A percentile compares a stretch with the other conserved stretches of the same genome.
Evolutionary conservation across 352 stramenopile species (phyloP).

Genomic region (Pythium brachiatum): DNA sequence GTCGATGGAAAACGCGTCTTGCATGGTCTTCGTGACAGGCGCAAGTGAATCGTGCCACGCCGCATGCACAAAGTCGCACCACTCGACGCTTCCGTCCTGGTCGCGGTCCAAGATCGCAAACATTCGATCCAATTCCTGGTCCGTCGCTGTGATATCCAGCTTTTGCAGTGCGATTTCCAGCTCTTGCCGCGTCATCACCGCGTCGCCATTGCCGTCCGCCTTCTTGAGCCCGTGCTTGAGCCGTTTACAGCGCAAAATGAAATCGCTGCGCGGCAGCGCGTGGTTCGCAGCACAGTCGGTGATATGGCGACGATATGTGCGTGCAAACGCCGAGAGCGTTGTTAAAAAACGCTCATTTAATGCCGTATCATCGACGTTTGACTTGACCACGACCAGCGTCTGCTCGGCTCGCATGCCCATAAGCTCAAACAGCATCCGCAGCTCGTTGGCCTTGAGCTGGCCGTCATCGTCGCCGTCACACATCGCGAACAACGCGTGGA

Average conservation of each 20-base stretch:
- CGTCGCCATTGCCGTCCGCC: constrained; percentile 37
- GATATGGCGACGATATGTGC: constrained; percentile 13
- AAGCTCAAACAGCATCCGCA: constrained; percentile 28
- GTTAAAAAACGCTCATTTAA: not conserved
- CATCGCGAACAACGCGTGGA: constrained; percentile 31
- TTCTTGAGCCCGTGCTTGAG: constrained; percentile 47
- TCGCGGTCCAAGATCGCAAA: constrained; percentile 38
- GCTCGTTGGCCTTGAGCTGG: constrained; percentile 26
- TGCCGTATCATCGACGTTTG: not conserved
- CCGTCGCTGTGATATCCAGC: constrained; percentile 32
- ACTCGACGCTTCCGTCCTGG: constrained; percentile 36
- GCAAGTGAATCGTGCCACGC: constrained; percentile 34
- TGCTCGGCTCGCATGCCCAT: constrained; percentile 26
- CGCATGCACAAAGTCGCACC: constrained; percentile 43
- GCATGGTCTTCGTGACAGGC: not conserved
- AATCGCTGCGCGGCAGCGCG: constrained; percentile 27
- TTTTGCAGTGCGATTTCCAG: constrained; percentile 61
- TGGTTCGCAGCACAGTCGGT: constrained; percentile 7
- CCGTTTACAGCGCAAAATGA: constrained; percentile 36
- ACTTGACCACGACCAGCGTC: not conserved
- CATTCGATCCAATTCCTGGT: constrained; percentile 33
- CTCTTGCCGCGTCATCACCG: constrained; percentile 33
- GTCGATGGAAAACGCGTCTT: constrained; percentile 39
- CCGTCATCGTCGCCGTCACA: constrained; percentile 40
- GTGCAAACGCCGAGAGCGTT: not conserved